Evolutionary conservation across 2,329 filamentous ascomycete species (phyloP).

Genomic region (Xylariales sp.): DNA sequence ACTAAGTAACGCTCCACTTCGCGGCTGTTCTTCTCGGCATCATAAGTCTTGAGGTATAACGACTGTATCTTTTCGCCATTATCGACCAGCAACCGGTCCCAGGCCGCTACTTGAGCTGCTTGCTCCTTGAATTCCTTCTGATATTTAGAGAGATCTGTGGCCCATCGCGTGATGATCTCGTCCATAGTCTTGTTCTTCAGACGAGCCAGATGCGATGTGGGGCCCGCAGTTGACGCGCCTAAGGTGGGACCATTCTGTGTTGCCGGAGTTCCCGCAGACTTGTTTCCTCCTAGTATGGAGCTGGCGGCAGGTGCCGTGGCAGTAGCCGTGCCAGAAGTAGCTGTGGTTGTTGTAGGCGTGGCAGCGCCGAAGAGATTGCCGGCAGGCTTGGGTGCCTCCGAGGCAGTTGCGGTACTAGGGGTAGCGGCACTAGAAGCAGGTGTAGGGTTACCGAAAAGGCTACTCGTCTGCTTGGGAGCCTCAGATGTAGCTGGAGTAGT

Average conservation of each 20-base stretch:
- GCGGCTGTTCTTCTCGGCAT: constrained; percentile 86
- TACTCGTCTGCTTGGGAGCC: constrained; percentile 21
- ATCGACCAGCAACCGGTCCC: constrained; percentile 89
- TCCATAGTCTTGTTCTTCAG: constrained; percentile 99
- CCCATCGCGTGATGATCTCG: constrained; percentile 96
- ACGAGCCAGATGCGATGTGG: constrained; percentile 78
- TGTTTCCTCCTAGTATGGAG: constrained; percentile 26
- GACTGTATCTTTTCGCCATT: constrained; percentile 95
- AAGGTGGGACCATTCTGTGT: constrained; percentile 32
- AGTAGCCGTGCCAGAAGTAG: constrained; percentile 15
- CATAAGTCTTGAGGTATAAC: constrained; percentile 85
- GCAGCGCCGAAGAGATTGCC: constrained; percentile 26
- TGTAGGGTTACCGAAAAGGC: constrained; percentile 25
- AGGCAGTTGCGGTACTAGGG: constrained; percentile 18
- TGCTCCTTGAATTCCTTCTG: constrained; percentile 95
- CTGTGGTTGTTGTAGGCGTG: neutral
- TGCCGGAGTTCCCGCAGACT: constrained; percentile 26
- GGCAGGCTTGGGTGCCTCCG: constrained; percentile 24
- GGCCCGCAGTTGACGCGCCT: constrained; percentile 73
- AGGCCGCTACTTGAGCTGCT: constrained; percentile 78
- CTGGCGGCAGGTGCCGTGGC: constrained; percentile 26
- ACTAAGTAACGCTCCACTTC: constrained; percentile 91
- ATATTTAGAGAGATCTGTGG: constrained; percentile 89
- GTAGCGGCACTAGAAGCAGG: constrained; percentile 19
- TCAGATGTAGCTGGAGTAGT: constrained; percentile 21